Evolutionary conservation across 768 basidiomycete genomes (phyloP), one percentile per base, ranked within the genome.

Genomic region (Leucocoprinus birnbaumii): DNA sequence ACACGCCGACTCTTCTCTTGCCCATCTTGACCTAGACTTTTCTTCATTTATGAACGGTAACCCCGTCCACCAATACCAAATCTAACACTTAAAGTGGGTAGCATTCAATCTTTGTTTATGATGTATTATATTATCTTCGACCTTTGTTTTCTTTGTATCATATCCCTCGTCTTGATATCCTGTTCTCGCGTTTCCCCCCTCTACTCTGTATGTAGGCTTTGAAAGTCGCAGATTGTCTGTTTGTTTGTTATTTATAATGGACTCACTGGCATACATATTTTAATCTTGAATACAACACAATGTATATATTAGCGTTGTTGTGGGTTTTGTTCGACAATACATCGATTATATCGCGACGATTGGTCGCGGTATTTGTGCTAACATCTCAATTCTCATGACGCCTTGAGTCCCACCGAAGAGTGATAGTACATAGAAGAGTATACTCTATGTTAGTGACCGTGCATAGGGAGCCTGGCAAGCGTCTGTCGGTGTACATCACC

Each of bases 21-120:
- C 56, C 27, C 58, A 63, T 22, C 44, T 64, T 45, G 62, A 64
- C 34, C 55, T 65, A 26, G 66, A 66, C 41, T 63, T 67, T 24
- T 72, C 72, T 50, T 62, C 70, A 35, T 70, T 73, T 66, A 68
- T 75, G 66, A 62, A 64, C 56, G 62, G 67, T n/a, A 58, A 70
- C 41, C 67, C 70, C 34, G 66, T 67, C 47, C 47, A 44, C 11
- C 42, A 55, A 26, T 25, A 21, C 27, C 51, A 38, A 38, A 5
- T 53, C 24, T 48, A 25, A 11, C 21, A 22, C 38, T 40, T 19
- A 31, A n/a, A n/a, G n/a, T n/a, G n/a, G n/a, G n/a, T n/a, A n/a
- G n/a, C n/a, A n/a, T n/a, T n/a, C n/a, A n/a, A n/a, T n/a, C n/a
- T n/a, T n/a, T 55, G 54, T 55, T 55, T 55, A 55, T 55, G 18